Conservation (phyloP, 768 basidiomycete species). For the Phlebiopsis gigantea region DNA sequence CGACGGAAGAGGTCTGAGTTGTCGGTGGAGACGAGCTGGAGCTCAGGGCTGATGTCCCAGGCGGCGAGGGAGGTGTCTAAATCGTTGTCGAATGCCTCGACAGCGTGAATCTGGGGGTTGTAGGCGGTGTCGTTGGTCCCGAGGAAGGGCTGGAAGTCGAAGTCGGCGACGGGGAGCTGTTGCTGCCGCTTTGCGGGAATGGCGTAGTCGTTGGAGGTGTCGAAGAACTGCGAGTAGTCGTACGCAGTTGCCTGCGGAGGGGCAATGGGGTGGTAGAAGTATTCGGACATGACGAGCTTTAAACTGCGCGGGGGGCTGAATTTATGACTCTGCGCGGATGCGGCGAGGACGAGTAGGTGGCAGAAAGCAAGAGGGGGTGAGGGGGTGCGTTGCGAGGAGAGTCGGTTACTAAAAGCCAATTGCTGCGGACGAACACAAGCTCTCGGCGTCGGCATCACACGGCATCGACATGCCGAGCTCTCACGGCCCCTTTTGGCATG, state of each 20-base stretch:
- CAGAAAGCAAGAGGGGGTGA: slow-evolving; percentile 7
- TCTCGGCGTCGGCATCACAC: slow-evolving; percentile 6
- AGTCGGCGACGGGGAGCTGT: slow-evolving; percentile 11
- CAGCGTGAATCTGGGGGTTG: slow-evolving; percentile 15
- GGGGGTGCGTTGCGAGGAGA: slow-evolving; percentile 1
- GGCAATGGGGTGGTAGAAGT: slow-evolving; percentile 8
- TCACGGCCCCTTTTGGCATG: slow-evolving; percentile 2
- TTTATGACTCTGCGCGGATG: slow-evolving; percentile 14
- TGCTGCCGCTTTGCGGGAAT: neutral
- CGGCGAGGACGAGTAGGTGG: slow-evolving; percentile 13
- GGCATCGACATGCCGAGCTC: neutral
- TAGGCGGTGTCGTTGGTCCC: slow-evolving; percentile 14
- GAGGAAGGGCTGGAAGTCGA: slow-evolving; percentile 20
- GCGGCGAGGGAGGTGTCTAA: slow-evolving; percentile 62
- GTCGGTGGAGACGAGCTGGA: slow-evolving; percentile 56
- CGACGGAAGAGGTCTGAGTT: slow-evolving; percentile 57
- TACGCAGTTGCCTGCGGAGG: slow-evolving; percentile 9
- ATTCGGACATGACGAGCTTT: slow-evolving; percentile 9
- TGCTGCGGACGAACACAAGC: slow-evolving; percentile 15
- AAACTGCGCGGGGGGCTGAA: slow-evolving; percentile 7
- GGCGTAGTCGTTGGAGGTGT: slow-evolving; percentile 3
- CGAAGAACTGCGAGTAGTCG: slow-evolving; percentile 5
- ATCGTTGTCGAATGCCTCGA: slow-evolving; percentile 67
- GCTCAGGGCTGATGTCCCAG: slow-evolving; percentile 48
- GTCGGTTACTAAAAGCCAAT: slow-evolving; percentile 9